Base-by-base conservation (phyloP, 345 rosid species). In the Rhizophora mangle region DNA sequence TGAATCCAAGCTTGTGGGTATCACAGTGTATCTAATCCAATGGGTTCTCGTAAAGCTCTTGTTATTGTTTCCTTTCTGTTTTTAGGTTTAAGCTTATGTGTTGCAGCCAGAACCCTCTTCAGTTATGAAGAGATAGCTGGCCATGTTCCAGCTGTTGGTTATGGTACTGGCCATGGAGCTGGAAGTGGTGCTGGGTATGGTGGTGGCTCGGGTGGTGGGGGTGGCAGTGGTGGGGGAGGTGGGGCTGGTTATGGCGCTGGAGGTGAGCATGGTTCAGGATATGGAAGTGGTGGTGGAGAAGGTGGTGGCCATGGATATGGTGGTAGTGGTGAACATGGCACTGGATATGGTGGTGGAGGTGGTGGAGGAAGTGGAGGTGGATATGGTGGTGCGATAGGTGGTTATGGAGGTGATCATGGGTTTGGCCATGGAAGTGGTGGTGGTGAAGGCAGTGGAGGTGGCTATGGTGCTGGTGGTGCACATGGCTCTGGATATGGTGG, bases 401-500 rank as follows among this genome's bases (percentile, higher is more conserved):
- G 62, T 26, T 68, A 62, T 3, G 62, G 68, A 19, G 74, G 52
- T 8, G 68, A 54, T 0, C 62, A 49, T 8, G 46, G 52, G 24
- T 55, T 1, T 58, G 73, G 73, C 21, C 60, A 60, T n/a, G 67
- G 67, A 26, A 24, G 64, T 8, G 65, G 72, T 3, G 63, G 64
- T 9, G 74, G 21, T 8, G 62, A 62, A 3, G 69, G 64, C 2
- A 59, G 60, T 6, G 71, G 27, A 8, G 62, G 52, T 0, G 73
- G 71, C 2, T 68, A 62, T 5, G 59, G 49, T 9, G 65, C 34
- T 9, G 73, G 27, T 9, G 72, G 77, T 9, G 74, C 53, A 5
- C 27, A 52, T 46, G 78, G 79, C 4, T 65, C 56, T 43, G 74
- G 62, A 0, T 34, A 27, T 26, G 82, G 71, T 5, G 67, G 72